A percentile compares a stretch with the other conserved stretches of the same genome.
Conservation (phyloP, 768 basidiomycete species). For the Leccinum variicolor region DNA sequence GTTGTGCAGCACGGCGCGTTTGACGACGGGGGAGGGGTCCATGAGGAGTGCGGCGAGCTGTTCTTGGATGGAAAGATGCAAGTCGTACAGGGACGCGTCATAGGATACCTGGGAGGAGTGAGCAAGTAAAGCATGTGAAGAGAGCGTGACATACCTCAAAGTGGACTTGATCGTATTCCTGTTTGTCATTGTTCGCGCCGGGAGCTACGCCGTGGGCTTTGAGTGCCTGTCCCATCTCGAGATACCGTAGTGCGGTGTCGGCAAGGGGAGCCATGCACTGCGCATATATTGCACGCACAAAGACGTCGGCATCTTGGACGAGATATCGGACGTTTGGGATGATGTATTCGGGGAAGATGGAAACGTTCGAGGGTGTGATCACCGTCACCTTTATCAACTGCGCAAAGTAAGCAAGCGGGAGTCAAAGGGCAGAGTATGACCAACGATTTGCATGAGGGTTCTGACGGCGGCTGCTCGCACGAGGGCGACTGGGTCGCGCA, state of each 20-base stretch:
- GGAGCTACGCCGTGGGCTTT: constrained; percentile 73
- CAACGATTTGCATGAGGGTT: constrained; percentile 78
- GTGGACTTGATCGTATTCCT: constrained; percentile 74
- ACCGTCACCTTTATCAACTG: constrained; percentile 63
- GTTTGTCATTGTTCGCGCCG: constrained; percentile 41
- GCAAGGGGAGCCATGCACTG: constrained; percentile 84
- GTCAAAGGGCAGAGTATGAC: constrained; percentile 26
- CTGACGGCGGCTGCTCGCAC: constrained; percentile 81
- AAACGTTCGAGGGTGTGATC: constrained; percentile 57
- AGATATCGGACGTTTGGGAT: constrained; percentile 86
- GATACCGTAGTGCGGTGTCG: constrained; percentile 79
- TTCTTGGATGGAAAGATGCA: constrained; percentile 83
- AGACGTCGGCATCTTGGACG: constrained; percentile 78
- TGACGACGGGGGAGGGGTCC: constrained; percentile 86
- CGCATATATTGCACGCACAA: constrained; percentile 78
- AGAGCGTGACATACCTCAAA: constrained; percentile 58
- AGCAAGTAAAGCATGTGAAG: neutral
- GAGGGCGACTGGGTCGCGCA: constrained; percentile 79
- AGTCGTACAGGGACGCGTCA: constrained; percentile 80
- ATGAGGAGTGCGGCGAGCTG: constrained; percentile 83
- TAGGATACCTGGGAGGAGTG: constrained; percentile 69
- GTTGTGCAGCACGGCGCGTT: constrained; percentile 83
- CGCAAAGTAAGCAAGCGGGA: constrained; percentile 21
- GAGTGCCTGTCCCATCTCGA: constrained; percentile 92
- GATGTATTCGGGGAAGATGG: constrained; percentile 94